Evolutionary conservation across 495 filamentous ascomycete species (phyloP).

Genomic region (Hypoxylon crocopeplum): DNA sequence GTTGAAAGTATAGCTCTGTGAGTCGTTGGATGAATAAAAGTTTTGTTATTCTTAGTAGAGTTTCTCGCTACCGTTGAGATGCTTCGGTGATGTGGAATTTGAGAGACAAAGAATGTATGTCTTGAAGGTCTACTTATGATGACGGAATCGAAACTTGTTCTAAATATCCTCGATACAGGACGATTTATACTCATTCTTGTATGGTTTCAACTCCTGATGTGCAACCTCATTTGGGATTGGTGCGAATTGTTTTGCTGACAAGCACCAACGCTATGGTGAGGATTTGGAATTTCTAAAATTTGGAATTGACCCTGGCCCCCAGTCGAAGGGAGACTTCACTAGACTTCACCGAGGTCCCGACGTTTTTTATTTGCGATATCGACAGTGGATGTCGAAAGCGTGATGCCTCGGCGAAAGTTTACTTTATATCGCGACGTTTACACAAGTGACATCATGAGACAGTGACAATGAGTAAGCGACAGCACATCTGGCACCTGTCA

Average conservation of each 20-base stretch:
- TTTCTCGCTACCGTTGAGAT: neutral
- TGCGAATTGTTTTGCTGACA: neutral
- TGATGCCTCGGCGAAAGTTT: neutral
- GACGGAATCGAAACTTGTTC: slow-evolving; percentile 3
- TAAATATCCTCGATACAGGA: neutral
- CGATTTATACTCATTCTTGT: slow-evolving; percentile 27
- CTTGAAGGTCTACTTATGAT: slow-evolving; percentile 3
- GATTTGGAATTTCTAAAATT: slow-evolving; percentile 7
- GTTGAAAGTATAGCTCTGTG: neutral
- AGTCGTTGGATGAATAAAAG: neutral
- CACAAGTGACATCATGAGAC: too few species aligned
- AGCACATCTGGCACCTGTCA: too few species aligned
- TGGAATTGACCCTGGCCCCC: slow-evolving; percentile 14
- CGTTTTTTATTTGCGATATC: neutral
- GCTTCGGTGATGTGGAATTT: neutral
- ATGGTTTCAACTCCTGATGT: neutral
- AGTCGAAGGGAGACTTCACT: neutral
- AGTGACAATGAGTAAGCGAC: too few species aligned
- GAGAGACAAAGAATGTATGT: slow-evolving; percentile 8
- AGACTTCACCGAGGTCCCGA: neutral
- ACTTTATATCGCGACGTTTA: too few species aligned
- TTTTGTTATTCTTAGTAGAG: neutral
- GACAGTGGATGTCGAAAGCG: neutral
- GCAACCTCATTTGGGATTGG: neutral
- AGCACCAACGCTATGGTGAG: too few species aligned